These are phyloP conservation scores for Pseudopediastrum boryanum DNA, from an alignment of 139 green algal species.

Conservation along the genomic window DNA sequence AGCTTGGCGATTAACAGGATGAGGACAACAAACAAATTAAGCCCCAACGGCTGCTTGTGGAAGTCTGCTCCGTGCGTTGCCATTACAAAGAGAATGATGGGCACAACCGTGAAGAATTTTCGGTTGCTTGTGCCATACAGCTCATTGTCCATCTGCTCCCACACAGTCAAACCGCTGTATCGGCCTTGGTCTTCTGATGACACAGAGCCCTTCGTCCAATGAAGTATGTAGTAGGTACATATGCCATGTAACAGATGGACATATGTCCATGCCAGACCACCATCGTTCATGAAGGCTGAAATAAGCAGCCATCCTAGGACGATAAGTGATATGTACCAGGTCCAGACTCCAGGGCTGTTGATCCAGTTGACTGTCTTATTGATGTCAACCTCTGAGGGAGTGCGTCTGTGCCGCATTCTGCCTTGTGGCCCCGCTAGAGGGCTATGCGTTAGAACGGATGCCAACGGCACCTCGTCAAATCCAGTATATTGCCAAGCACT, in stretches of 20 bases:
- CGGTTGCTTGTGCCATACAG: constrained; percentile 77
- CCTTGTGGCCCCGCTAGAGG: too few relatives aligned
- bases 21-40: constrained; percentile 85
- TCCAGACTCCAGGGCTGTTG: constrained; percentile 71
- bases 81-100: constrained; percentile 83
- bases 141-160: constrained; percentile 82
- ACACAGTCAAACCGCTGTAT: constrained; percentile 89
- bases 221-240: constrained; percentile 86
- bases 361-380: constrained; percentile 88
- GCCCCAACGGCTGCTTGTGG: constrained; percentile 77
- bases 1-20: constrained; percentile 87
- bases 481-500: too few relatives aligned
- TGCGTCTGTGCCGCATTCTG: too few relatives aligned
- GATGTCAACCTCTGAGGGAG: constrained; percentile 47
- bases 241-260: constrained; percentile 83
- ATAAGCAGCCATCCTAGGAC: constrained; percentile 69
- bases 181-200: constrained; percentile 81
- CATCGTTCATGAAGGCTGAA: constrained; percentile 67
- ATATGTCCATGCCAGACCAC: constrained; percentile 89
- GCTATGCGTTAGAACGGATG: too few relatives aligned
- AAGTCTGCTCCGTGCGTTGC: constrained; percentile 88
- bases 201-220: constrained; percentile 88
- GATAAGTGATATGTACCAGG: constrained; percentile 79
- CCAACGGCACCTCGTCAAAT: too few relatives aligned
- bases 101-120: constrained; percentile 89